phyloP scores from a whole-genome alignment of 2,329 filamentous ascomycete genomes.

The Curvularia spicifera region DNA sequence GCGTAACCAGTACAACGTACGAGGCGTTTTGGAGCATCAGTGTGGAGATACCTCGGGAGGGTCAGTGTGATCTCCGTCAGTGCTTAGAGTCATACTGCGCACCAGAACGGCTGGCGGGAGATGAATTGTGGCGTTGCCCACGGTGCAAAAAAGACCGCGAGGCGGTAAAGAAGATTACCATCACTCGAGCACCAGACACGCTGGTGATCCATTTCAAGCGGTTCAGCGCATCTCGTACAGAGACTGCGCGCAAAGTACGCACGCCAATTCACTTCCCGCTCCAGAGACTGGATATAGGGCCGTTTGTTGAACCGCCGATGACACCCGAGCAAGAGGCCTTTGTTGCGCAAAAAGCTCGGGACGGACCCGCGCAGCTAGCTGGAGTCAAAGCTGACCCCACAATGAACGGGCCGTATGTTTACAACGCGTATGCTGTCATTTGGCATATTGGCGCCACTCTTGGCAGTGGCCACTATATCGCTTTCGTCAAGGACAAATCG shows the following conservation, averaged over 20 bases:
- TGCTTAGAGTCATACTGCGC: constrained; percentile 74
- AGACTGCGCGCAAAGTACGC: constrained; percentile 70
- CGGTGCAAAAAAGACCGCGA: constrained; percentile 72
- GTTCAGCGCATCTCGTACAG: constrained; percentile 64
- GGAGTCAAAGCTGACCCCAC: constrained; percentile 49
- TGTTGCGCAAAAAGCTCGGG: constrained; percentile 34
- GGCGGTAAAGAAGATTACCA: constrained; percentile 72
- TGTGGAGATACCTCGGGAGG: constrained; percentile 70
- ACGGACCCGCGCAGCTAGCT: constrained; percentile 37
- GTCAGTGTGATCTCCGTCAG: constrained; percentile 67
- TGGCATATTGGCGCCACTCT: constrained; percentile 73
- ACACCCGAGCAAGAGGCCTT: constrained; percentile 49
- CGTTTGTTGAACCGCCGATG: constrained; percentile 63
- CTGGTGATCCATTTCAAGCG: constrained; percentile 80
- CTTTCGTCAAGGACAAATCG: constrained; percentile 60
- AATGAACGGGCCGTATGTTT: constrained; percentile 68
- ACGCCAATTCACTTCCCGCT: constrained; percentile 79
- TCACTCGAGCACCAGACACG: constrained; percentile 79
- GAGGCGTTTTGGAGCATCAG: constrained; percentile 74
- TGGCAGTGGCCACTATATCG: constrained; percentile 80
- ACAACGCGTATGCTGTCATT: constrained; percentile 86
- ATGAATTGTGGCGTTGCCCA: constrained; percentile 75
- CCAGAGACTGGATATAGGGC: constrained; percentile 68
- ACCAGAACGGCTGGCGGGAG: constrained; percentile 70
- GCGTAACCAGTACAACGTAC: constrained; percentile 69